Base-by-base conservation (phyloP, 176 grass and related monocot species). In the Aegilops sharonensis region DNA sequence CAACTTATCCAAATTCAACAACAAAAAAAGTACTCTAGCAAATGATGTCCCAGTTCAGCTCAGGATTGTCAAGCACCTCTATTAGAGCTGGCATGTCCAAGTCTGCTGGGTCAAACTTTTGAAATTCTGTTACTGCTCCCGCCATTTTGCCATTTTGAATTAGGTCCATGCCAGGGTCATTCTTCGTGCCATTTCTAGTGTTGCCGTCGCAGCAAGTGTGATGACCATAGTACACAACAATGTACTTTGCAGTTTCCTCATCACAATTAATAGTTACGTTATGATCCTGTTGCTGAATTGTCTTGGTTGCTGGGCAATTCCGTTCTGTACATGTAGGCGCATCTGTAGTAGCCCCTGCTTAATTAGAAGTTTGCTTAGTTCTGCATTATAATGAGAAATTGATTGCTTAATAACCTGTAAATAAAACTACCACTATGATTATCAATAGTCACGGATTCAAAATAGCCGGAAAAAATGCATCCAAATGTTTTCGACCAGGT, bases 331-430 rank as follows among this genome's bases (percentile, higher is more conserved):
- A n/a, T 87, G 32, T 87, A 79, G 57, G 79, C 68, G 59, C 87
- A 89, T 75, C 83, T 80, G 24, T 83, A 92, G 87, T 92, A 92
- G 76, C 83, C 75, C 67, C 90, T 92, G 79, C 23, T n/a, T 57
- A 56, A 62, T 37, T 3, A 64, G 1, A 64, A 11, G 61, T 27
- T 64, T 64, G 61, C 24, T 25, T 27, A 3, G 8, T 64, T 25
- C 5, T 64, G 4, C 6, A 13, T 61, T 9, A 10, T 8, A 61
- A 42, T 42, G 40, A 42, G 9, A 42, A 42, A 42, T 42, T 42
- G 40, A 42, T 42, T 42, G 40, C 40, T 10, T 3, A 42, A 42
- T 42, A 42, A 42, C 40, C 40, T 42, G 40, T 42, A 42, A 42
- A 42, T 42, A 42, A 9, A 42, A 42, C 40, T 42, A 42, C 40